These are phyloP conservation scores for Penicillium argentinense DNA, from an alignment of 495 filamentous ascomycete genomes.

Conservation along the genomic window DNA sequence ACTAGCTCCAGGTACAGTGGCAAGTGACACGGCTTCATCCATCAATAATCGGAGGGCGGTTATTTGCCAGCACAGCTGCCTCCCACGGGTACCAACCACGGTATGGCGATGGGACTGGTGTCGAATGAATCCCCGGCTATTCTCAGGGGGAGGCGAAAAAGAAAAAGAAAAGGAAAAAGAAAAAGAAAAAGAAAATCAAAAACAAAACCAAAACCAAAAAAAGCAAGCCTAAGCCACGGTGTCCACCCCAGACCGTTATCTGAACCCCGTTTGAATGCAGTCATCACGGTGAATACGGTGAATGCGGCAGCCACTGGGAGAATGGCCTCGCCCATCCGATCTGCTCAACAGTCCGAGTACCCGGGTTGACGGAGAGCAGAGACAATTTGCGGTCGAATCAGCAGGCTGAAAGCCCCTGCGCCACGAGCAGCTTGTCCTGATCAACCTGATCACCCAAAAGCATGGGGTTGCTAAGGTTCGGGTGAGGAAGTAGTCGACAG, in stretches of 20 bases:
- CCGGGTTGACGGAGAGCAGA: conserved; percentile 1
- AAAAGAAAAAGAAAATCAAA: neutral
- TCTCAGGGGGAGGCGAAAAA: conserved; percentile 3
- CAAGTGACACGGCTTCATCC: neutral
- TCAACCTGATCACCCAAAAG: conserved; percentile 7
- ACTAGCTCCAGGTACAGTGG: neutral
- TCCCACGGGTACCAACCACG: conserved; percentile 19
- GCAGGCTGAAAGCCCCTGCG: conserved; percentile 8
- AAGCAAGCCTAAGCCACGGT: neutral
- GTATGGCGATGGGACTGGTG: conserved; percentile 16
- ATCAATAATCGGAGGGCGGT: conserved; percentile 6
- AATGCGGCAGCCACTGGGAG: no score
- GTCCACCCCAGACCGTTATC: neutral
- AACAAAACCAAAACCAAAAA: neutral
- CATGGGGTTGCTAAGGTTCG: no score
- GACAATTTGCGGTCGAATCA: conserved; percentile 10
- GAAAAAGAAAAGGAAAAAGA: neutral
- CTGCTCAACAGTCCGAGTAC: no score
- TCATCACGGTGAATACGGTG: no score
- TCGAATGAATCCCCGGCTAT: conserved; percentile 4
- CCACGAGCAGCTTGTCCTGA: conserved; percentile 14
- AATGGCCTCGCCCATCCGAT: no score
- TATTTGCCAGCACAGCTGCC: conserved; percentile 9
- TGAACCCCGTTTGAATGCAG: neutral
- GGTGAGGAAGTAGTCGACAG: no score